Base-by-base conservation (phyloP, 768 basidiomycete genomes). In the Lepiota venenata region DNA sequence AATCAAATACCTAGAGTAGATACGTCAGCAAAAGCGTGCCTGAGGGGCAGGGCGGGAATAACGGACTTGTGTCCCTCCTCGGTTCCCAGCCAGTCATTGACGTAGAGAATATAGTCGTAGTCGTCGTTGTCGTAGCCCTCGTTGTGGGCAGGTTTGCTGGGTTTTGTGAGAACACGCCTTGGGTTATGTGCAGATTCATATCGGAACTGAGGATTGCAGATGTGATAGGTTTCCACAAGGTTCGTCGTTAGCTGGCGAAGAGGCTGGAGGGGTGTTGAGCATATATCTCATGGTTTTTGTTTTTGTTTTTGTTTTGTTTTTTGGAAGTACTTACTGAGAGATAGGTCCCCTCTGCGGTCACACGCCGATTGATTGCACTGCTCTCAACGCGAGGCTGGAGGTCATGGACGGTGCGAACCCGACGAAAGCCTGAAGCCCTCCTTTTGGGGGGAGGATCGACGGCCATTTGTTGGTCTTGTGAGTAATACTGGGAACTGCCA, bases 91-190 rank as follows among this genome's bases (percentile, higher is more conserved):
- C 93, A 94, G 64, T 99, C 97, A 65, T 99, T 99, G 66, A 99
- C 97, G 69, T 98, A 99, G 55, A 99, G 82, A 64, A 99, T 98
- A 65, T 99, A 99, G 68, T 99, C 97, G 63, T 94, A 96, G 69
- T 99, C 97, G 63, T 98, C 96, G 63, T 99, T 99, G 71, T 99
- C 97, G 61, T 87, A 97, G 1, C 96, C 96, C 56, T 98, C 95
- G 69, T 99, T 99, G 68, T 96, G 91, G 0, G 83, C 80, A 0
- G 94, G 91, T 67, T 97, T 97, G 75, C 91, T 93, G 16, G 97
- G 97, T 69, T 99, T 99, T 20, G 97, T 99, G 55, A 99, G 78
- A 15, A 99, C 97, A 47, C 97, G 84, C 45, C 97, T 82, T 5
- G 97, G 97, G 71, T 99, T 99, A 69, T 91, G 91, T 2, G 89